phyloP scores from a whole-genome alignment of 139 green algal species.

The Trebouxia sp. region DNA sequence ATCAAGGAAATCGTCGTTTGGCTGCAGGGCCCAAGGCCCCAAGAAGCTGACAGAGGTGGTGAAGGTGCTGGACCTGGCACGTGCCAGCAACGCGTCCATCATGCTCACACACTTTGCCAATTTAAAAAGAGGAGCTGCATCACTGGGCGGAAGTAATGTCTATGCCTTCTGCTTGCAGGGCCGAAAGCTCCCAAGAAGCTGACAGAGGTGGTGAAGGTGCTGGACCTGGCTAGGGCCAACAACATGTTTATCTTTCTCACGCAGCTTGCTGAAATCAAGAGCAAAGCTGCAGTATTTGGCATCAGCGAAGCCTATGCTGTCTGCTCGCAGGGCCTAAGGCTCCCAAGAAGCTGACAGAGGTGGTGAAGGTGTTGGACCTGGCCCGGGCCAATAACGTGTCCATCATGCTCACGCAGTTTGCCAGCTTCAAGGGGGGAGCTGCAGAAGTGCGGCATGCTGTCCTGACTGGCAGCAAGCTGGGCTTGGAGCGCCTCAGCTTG shows the following conservation, averaged over 20 bases:
- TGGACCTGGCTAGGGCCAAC: slow-evolving; percentile 63
- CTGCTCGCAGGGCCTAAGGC: background rate
- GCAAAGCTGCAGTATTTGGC: background rate
- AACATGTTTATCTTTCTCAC: slow-evolving; percentile 28
- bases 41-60: slow-evolving; percentile 36
- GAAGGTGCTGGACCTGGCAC: slow-evolving; percentile 51
- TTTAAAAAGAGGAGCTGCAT: background rate
- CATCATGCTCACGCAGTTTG: slow-evolving; percentile 78
- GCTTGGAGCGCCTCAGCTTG: slow-evolving; percentile 51
- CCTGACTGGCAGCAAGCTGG: slow-evolving; percentile 44
- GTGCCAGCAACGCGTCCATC: slow-evolving; percentile 59
- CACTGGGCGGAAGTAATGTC: background rate
- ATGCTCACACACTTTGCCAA: background rate
- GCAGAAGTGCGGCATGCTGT: slow-evolving; percentile 37
- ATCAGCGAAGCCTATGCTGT: background rate
- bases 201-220: slow-evolving; percentile 48
- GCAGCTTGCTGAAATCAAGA: background rate
- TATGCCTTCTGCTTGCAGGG: slow-evolving; percentile 1
- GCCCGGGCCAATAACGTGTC: slow-evolving; percentile 71
- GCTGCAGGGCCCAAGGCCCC: background rate
- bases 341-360: slow-evolving; percentile 14
- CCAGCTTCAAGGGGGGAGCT: slow-evolving; percentile 5
- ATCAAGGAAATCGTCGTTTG: background rate
- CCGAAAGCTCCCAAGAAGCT: background rate
- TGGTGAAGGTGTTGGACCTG: slow-evolving; percentile 56